Evolutionary conservation across 306 rosid species (phyloP).

Genomic region (Lathyrus sativus): DNA sequence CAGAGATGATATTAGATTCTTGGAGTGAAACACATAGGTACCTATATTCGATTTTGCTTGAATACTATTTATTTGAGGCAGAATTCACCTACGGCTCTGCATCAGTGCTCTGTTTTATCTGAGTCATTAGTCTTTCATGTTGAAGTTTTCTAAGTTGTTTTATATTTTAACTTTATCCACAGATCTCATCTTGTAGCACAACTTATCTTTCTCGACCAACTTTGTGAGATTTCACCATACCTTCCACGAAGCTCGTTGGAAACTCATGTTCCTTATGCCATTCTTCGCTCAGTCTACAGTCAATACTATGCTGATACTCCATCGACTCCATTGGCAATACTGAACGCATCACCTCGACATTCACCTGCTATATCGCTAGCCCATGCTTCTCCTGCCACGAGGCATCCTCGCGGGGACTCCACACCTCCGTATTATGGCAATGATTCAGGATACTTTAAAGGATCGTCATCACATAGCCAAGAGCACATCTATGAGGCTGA

Average conservation of each 20-base stretch:
- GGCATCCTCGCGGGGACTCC: slow-evolving; percentile 73
- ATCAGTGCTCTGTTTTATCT: slow-evolving; percentile 18
- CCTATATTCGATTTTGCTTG: background rate
- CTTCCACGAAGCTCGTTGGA: slow-evolving; percentile 92
- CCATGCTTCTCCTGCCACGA: slow-evolving; percentile 72
- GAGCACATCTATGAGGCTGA: slow-evolving; percentile 59
- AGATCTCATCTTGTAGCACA: slow-evolving; percentile 93
- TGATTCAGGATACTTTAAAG: slow-evolving; percentile 74
- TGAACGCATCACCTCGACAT: slow-evolving; percentile 74
- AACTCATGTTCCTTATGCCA: slow-evolving; percentile 79
- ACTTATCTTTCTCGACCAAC: slow-evolving; percentile 91
- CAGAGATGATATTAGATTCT: slow-evolving; percentile 79
- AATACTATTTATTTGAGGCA: slow-evolving; percentile 10
- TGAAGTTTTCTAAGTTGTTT: slow-evolving; percentile 28
- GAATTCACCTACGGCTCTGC: slow-evolving; percentile 8
- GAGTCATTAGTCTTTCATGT: slow-evolving; percentile 21
- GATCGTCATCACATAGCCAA: slow-evolving; percentile 68
- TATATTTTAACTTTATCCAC: slow-evolving; percentile 39
- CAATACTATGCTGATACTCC: slow-evolving; percentile 87
- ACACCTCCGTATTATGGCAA: slow-evolving; percentile 64
- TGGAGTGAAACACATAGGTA: slow-evolving; percentile 85
- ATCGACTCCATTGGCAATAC: slow-evolving; percentile 63
- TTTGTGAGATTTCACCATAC: slow-evolving; percentile 86
- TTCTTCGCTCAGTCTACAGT: slow-evolving; percentile 87
- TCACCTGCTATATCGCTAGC: slow-evolving; percentile 72